phyloP scores from a whole-genome alignment of 768 basidiomycete species.

The Hypsizygus marmoreus region DNA sequence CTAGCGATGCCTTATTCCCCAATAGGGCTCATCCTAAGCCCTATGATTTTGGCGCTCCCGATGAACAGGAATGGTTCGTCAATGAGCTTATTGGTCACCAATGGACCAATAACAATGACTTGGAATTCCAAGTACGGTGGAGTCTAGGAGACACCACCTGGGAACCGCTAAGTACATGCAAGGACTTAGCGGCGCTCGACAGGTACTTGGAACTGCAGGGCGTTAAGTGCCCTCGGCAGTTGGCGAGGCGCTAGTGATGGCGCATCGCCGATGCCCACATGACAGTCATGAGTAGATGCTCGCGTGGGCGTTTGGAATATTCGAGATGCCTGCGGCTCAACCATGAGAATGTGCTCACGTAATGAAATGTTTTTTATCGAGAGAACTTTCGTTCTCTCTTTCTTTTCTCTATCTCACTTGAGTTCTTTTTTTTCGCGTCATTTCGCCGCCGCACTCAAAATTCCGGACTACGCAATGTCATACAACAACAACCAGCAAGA shows the following conservation, averaged over 20 bases:
- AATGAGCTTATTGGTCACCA: conserved; percentile 33
- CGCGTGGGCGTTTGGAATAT: no score
- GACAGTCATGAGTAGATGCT: no score
- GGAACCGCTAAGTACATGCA: conserved; percentile 26
- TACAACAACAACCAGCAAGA: no score
- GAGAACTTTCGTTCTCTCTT: no score
- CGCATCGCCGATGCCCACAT: neutral
- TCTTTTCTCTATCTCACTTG: no score
- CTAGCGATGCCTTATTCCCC: conserved; percentile 37
- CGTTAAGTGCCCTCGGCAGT: conserved; percentile 14
- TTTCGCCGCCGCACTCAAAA: no score
- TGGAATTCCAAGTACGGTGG: conserved; percentile 32
- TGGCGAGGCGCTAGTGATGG: neutral
- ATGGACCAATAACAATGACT: conserved; percentile 9
- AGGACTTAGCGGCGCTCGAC: conserved; percentile 29
- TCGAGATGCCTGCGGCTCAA: no score
- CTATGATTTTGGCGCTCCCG: conserved; percentile 36
- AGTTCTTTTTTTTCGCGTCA: no score
- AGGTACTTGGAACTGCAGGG: conserved; percentile 30
- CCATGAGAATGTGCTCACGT: no score
- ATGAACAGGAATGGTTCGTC: conserved; percentile 38
- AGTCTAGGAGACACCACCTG: conserved; percentile 33
- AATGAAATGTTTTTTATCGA: no score
- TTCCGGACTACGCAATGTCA: no score
- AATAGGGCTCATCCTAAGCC: conserved; percentile 22